These are phyloP conservation scores for Begonia fuchsioides DNA, from an alignment of 306 rosid species.

Conservation along the genomic window DNA sequence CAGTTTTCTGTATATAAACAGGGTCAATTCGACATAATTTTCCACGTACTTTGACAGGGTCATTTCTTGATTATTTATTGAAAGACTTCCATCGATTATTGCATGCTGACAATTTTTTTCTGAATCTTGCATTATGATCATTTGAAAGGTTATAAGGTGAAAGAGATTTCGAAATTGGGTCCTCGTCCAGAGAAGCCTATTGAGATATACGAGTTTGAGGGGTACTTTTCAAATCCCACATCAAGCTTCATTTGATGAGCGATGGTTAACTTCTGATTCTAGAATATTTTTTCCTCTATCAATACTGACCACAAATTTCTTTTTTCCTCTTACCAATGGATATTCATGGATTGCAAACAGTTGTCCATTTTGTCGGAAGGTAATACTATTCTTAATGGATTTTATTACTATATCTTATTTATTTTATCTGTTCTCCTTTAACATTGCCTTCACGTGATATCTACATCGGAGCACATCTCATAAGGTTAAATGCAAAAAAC, in stretches of 20 bases:
- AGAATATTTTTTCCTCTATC: slow-evolving; percentile 6
- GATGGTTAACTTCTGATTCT: slow-evolving; percentile 3
- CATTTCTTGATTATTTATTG: too few relatives aligned
- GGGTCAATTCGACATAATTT: too few relatives aligned
- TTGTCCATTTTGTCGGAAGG: slow-evolving; percentile 99
- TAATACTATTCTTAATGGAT: slow-evolving; percentile 15
- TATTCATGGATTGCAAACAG: slow-evolving; percentile 30
- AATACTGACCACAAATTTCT: slow-evolving; percentile 25
- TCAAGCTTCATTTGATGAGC: too few relatives aligned
- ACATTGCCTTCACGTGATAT: too few relatives aligned
- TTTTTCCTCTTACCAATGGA: slow-evolving; percentile 14
- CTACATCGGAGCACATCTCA: too few relatives aligned
- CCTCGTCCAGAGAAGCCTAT: slow-evolving; percentile 88
- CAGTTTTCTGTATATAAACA: too few relatives aligned
- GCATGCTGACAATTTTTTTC: too few relatives aligned
- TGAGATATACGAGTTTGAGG: slow-evolving; percentile 88
- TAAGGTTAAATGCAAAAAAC: too few relatives aligned
- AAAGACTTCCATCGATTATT: neutral
- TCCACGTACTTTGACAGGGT: too few relatives aligned
- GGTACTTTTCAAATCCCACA: too few relatives aligned
- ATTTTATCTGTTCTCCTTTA: neutral
- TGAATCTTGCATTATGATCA: slow-evolving; percentile 2
- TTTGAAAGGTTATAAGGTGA: slow-evolving; percentile 49
- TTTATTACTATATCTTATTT: neutral
- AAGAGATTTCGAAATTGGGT: slow-evolving; percentile 77